Base-by-base conservation (phyloP, 2,329 filamentous ascomycete species). In the Cadophora malorum region DNA sequence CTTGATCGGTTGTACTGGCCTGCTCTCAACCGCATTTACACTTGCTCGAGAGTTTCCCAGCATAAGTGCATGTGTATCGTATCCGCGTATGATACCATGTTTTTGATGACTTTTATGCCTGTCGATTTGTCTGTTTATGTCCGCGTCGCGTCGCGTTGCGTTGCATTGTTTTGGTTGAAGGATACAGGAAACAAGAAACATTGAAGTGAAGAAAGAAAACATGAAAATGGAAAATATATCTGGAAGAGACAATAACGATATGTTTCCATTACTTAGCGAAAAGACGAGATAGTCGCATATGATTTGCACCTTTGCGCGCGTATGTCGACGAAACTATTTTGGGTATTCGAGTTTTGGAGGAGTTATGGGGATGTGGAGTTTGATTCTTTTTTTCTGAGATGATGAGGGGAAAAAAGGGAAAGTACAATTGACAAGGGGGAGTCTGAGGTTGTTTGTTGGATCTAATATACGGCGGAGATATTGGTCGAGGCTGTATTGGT, bases 381-480 rank as follows among this genome's bases (percentile, higher is more conserved):
- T 45, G 41, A 45, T 45, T 10, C 5, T 49, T 21, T 49, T 49
- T 21, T 49, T 33, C 25, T 19, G 25, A 16, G 25, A 25, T 3
- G 23, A 28, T 4, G 21, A 28, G 28, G 33, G 8, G 7, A 10
- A 23, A 23, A n/a, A 8, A 23, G 8, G 55, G 28, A 28, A 28
- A 28, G 21, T 19, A 31, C 5, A n/a, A 47, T 19, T 21, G 55
- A 14, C 55, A 58, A 58, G 3, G 55, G 55, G 55, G 10, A 33
- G 55, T 55, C 49, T 53, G 82, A 81, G 59, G 65, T 49, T 56
- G 61, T 50, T 61, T 60, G 38, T 58, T 45, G 60, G 53, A 35
- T 61, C 58, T 61, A 47, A 23, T 38, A 47, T 45, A 21, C 38
- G 58, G 31, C 59, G 19, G 38, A 61, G n/a, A 35, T 33, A 38